Conservation (phyloP, 257 asterid species). For the Orobanche coerulescens region DNA sequence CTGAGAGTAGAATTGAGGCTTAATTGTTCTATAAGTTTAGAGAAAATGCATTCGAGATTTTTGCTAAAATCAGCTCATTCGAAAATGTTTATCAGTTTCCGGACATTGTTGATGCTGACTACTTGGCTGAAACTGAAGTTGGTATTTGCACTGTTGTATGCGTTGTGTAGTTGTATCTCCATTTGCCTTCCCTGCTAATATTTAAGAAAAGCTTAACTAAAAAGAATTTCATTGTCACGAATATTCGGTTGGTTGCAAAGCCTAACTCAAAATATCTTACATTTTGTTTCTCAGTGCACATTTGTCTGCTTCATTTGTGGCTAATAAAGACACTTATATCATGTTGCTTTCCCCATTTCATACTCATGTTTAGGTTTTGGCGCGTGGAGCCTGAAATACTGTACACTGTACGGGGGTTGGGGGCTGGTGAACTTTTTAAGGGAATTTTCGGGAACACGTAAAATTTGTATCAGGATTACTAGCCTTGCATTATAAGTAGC, state of each 20-base stretch:
- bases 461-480: too few species aligned
- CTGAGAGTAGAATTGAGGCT: background rate
- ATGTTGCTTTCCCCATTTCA: background rate
- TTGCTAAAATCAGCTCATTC: background rate
- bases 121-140: slow-evolving; percentile 10
- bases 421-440: too few species aligned
- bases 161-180: background rate
- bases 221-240: background rate
- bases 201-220: background rate
- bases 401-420: too few species aligned
- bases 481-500: too few species aligned
- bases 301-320: background rate
- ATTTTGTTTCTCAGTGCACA: background rate
- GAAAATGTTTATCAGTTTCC: background rate
- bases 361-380: background rate
- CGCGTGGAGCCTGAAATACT: too few species aligned
- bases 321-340: background rate
- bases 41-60: background rate
- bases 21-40: background rate
- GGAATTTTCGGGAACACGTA: too few species aligned
- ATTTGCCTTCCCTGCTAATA: background rate
- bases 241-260: too few species aligned
- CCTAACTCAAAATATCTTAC: background rate
- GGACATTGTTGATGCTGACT: background rate
- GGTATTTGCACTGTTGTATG: background rate